Evolutionary conservation across 2,329 filamentous ascomycete genomes (phyloP).

Genomic region (Helotiales sp.): DNA sequence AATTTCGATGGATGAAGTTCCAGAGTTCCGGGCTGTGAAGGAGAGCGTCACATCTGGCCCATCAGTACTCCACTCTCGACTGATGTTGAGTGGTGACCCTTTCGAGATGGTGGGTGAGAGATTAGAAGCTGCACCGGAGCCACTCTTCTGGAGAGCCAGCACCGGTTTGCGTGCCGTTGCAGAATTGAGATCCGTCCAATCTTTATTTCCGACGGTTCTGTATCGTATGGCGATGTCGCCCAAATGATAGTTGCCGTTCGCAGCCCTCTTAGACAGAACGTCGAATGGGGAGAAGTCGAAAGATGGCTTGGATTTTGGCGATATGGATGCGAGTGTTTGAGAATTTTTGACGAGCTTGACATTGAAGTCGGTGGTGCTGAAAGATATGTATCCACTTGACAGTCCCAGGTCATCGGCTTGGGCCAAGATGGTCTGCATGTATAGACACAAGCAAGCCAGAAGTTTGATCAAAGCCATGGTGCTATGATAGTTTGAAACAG

Average conservation of each 20-base stretch:
- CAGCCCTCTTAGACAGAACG: constrained; percentile 51
- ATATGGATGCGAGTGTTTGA: constrained; percentile 56
- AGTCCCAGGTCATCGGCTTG: constrained; percentile 9
- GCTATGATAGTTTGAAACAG: background rate
- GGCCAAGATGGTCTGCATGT: background rate
- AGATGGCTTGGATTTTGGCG: constrained; percentile 42
- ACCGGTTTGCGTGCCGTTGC: constrained; percentile 49
- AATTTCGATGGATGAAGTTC: constrained; percentile 51
- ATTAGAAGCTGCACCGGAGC: constrained; percentile 47
- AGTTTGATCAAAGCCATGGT: background rate
- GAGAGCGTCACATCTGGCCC: constrained; percentile 55
- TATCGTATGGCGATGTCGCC: constrained; percentile 63
- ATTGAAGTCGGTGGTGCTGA: constrained; percentile 45
- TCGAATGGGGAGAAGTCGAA: constrained; percentile 64
- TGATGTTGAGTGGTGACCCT: constrained; percentile 50
- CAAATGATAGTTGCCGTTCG: constrained; percentile 61
- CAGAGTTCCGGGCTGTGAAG: constrained; percentile 56
- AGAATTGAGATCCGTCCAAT: constrained; percentile 56
- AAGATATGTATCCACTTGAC: constrained; percentile 20
- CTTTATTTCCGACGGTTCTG: constrained; percentile 45
- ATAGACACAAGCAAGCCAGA: background rate
- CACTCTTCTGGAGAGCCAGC: constrained; percentile 38
- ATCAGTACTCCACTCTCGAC: constrained; percentile 56
- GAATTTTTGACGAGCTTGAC: constrained; percentile 50
- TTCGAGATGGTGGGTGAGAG: constrained; percentile 50